Evolutionary conservation across 331 rosid genomes (phyloP).

Genomic region (Spiraea crenata): DNA sequence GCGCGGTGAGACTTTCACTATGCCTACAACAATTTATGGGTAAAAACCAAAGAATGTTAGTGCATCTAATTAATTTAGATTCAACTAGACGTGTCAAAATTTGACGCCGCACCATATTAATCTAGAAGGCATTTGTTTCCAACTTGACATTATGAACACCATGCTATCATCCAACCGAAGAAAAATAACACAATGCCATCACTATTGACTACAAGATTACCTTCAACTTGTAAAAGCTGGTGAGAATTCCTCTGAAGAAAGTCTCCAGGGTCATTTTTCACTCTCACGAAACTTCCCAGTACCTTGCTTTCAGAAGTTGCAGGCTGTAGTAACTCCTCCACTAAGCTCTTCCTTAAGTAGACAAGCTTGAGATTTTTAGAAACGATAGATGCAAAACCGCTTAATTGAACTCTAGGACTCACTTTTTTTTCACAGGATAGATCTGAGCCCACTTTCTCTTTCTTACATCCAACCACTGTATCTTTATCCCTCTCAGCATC

Average conservation of each 20-base stretch:
- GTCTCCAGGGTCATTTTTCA: slow-evolving; percentile 39
- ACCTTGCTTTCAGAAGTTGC: slow-evolving; percentile 43
- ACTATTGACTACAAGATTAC: slow-evolving; percentile 25
- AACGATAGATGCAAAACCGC: slow-evolving; percentile 42
- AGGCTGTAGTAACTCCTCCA: slow-evolving; percentile 39
- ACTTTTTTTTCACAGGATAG: slow-evolving; percentile 30
- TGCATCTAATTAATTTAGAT: no score
- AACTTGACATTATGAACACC: neutral
- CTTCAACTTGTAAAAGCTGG: slow-evolving; percentile 60
- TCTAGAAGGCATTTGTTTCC: neutral
- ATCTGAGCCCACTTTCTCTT: slow-evolving; percentile 19
- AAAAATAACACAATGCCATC: no score
- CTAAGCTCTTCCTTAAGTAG: slow-evolving; percentile 49
- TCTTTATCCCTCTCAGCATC: slow-evolving; percentile 20
- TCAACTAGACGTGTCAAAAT: no score
- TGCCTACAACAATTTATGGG: slow-evolving; percentile 37
- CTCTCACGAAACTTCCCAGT: slow-evolving; percentile 58
- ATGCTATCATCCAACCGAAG: neutral
- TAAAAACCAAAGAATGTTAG: slow-evolving; percentile 11
- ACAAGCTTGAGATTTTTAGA: slow-evolving; percentile 34
- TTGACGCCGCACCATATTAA: neutral
- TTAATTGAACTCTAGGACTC: slow-evolving; percentile 6
- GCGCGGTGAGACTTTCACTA: slow-evolving; percentile 12
- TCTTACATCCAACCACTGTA: slow-evolving; percentile 15
- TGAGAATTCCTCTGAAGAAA: slow-evolving; percentile 29